Conservation (phyloP, 139 green algal species). For the Astrephomene gubernaculifera region DNA sequence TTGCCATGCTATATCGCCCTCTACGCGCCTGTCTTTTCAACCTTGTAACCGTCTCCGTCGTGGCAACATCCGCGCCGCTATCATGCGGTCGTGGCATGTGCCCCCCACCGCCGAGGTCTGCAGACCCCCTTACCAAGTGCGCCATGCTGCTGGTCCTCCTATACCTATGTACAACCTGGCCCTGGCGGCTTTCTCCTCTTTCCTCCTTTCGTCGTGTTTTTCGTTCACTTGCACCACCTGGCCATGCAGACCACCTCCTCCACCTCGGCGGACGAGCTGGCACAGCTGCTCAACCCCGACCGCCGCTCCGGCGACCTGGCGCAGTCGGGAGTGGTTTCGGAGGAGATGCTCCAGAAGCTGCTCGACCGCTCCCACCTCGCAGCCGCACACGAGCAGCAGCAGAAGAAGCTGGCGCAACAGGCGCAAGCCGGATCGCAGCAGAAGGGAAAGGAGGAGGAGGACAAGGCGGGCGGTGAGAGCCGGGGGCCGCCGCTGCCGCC, state of each 20-base stretch:
- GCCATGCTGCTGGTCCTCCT: no score
- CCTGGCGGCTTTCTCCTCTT: no score
- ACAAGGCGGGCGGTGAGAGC: neutral
- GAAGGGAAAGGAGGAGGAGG: neutral
- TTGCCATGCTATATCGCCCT: no score
- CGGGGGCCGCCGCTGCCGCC: slow-evolving; percentile 49
- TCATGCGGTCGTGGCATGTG: no score
- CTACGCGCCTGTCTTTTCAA: no score
- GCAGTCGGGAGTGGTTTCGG: slow-evolving; percentile 78
- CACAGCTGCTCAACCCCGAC: slow-evolving; percentile 79
- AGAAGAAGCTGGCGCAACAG: neutral
- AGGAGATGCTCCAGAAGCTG: slow-evolving; percentile 74
- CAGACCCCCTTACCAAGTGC: no score
- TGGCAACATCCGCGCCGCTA: no score
- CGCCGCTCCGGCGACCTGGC: slow-evolving; percentile 63
- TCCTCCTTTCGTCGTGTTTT: neutral
- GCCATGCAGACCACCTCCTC: slow-evolving; percentile 13
- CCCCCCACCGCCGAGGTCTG: no score
- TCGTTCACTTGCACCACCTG: neutral
- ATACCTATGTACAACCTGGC: no score
- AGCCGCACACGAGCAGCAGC: neutral
- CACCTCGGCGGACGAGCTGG: slow-evolving; percentile 81
- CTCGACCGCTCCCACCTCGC: slow-evolving; percentile 79
- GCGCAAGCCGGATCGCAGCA: slow-evolving; percentile 39
- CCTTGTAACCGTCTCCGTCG: no score